These are phyloP conservation scores for Pythium rhizo-oryzae DNA, from an alignment of 352 stramenopile species.

Conservation along the genomic window DNA sequence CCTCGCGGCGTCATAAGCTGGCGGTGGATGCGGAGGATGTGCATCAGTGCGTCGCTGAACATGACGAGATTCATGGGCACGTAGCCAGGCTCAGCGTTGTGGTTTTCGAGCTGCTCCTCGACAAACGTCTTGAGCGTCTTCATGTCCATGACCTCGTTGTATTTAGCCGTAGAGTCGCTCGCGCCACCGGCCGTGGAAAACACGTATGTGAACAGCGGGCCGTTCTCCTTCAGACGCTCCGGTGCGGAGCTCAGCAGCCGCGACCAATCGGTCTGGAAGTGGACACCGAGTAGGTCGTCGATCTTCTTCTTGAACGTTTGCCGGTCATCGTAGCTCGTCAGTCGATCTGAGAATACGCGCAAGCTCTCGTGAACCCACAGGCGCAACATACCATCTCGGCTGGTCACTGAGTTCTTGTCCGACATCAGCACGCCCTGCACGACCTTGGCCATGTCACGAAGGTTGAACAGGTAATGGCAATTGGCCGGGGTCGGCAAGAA, in stretches of 20 bases:
- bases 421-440: slow-evolving; percentile 82
- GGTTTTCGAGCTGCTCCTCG: slow-evolving; percentile 91
- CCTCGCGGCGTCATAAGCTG: slow-evolving; percentile 87
- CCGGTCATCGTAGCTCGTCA: slow-evolving; percentile 90
- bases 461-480: slow-evolving; percentile 90
- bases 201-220: slow-evolving; percentile 81
- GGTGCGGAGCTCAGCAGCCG: slow-evolving; percentile 56
- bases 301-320: slow-evolving; percentile 89
- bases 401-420: slow-evolving; percentile 75
- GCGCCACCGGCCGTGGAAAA: slow-evolving; percentile 48
- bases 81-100: slow-evolving; percentile 89
- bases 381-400: slow-evolving; percentile 69
- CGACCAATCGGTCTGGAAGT: slow-evolving; percentile 83
- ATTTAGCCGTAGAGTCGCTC: slow-evolving; percentile 43
- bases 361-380: slow-evolving; percentile 92
- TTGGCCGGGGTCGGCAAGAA: slow-evolving; percentile 91
- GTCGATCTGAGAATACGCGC: slow-evolving; percentile 90
- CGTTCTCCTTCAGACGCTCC: slow-evolving; percentile 79
- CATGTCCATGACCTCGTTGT: slow-evolving; percentile 86
- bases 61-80: slow-evolving; percentile 91
- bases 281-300: slow-evolving; percentile 70
- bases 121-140: slow-evolving; percentile 88
- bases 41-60: slow-evolving; percentile 90
- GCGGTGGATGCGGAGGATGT: slow-evolving; percentile 92
- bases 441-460: slow-evolving; percentile 90